phyloP scores from a whole-genome alignment of 2,329 filamentous ascomycete genomes.

The Coniochaeta sp. region DNA sequence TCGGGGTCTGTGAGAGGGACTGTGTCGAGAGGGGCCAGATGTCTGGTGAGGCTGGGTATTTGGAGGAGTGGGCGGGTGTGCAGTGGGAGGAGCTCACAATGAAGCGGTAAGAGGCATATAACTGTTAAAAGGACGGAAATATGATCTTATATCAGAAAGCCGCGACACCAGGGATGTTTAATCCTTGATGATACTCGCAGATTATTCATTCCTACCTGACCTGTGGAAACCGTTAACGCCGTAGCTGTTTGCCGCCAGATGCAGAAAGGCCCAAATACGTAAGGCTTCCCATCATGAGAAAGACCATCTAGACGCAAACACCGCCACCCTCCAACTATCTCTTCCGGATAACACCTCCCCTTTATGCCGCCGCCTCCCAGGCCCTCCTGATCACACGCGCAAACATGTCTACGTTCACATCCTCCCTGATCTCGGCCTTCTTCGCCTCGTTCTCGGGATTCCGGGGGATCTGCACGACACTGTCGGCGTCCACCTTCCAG shows the following conservation, averaged over 20 bases:
- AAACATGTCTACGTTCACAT: constrained; percentile 87
- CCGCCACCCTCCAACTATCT: background rate
- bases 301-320: background rate
- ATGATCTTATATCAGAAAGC: background rate
- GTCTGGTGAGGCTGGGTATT: constrained; percentile 63
- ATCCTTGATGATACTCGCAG: background rate
- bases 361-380: constrained; percentile 70
- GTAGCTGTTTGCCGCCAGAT: constrained; percentile 19
- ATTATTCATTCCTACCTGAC: constrained; percentile 7
- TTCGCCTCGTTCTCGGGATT: constrained; percentile 98
- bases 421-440: constrained; percentile 90
- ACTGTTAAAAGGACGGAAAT: background rate
- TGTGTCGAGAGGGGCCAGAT: constrained; percentile 56
- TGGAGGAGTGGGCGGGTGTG: constrained; percentile 96
- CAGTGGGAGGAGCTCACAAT: constrained; percentile 80
- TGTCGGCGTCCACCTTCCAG: constrained; percentile 68
- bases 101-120: constrained; percentile 16
- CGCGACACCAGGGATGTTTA: background rate
- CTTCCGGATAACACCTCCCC: background rate
- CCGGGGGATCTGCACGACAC: constrained; percentile 66
- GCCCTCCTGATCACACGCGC: constrained; percentile 71
- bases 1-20: constrained; percentile 77
- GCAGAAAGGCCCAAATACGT: constrained; percentile 11
- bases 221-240: constrained; percentile 17
- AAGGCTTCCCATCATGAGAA: background rate